These are phyloP conservation scores for Alternaria sp. DNA, from an alignment of 2,329 filamentous ascomycete species.

Conservation along the genomic window DNA sequence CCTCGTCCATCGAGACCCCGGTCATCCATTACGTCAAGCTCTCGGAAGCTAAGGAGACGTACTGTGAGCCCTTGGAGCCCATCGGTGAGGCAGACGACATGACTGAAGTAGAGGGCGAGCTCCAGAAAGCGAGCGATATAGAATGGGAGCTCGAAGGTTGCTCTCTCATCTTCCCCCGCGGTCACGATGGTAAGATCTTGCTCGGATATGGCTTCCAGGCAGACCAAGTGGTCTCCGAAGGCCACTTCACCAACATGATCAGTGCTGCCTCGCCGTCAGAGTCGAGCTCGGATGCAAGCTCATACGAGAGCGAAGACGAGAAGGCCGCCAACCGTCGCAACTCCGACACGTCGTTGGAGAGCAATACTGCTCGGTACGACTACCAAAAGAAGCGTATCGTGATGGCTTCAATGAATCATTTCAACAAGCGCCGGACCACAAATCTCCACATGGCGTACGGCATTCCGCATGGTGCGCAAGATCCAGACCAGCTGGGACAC, in stretches of 20 bases:
- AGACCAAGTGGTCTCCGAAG: not conserved
- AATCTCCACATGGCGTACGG: not conserved
- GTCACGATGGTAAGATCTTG: not conserved
- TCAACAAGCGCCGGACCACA: not conserved
- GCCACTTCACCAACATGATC: not conserved
- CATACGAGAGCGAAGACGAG: not conserved
- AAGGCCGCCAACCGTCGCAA: not conserved
- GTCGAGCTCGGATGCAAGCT: not conserved
- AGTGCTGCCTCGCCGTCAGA: not conserved
- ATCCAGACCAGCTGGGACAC: not conserved
- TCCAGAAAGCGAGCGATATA: not conserved
- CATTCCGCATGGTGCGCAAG: not conserved
- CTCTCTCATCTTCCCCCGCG: not conserved
- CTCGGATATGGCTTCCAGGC: not conserved
- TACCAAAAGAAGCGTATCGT: not conserved
- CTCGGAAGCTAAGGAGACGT: not conserved
- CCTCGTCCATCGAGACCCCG: not conserved
- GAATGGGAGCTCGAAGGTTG: not conserved
- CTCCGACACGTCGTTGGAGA: not conserved
- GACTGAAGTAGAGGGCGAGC: not conserved
- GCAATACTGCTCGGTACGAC: not conserved
- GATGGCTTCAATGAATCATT: not conserved
- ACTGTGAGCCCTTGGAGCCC: not conserved
- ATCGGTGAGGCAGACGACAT: not conserved
- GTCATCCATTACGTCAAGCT: accelerated